Evolutionary conservation across 768 basidiomycete genomes (phyloP), one percentile per base, ranked within the genome.

Genomic region (Thelephora aurantiotincta): DNA sequence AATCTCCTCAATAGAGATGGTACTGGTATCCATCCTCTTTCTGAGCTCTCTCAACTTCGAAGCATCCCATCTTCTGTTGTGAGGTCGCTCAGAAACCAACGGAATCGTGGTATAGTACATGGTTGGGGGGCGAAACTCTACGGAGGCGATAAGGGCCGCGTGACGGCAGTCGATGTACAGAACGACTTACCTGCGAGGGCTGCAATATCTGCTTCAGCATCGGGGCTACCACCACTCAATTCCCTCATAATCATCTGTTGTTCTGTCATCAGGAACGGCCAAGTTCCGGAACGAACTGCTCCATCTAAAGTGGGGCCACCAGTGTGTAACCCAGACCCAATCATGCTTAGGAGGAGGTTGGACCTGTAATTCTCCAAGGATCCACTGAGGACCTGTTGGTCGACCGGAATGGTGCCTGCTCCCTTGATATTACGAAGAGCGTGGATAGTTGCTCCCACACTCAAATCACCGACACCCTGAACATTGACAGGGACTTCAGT

Each of bases 31-130:
- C 52, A 99, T 71, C 49, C 88, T 74, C 66, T 96, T 97, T 54
- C 94, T 82, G 49, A 98, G 73, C 54, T 99, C 96, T 41, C 94
- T 84, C 57, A 99, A 70, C 57, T 89, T 84, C 14, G 90, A 82
- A 14, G 92, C 86, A 62, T 99, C 96, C 82, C 89, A 92, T 41
- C 87, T 82, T 54, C 90, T 78, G 63, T 80, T 87, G 60, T 86
- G 78, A 19, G 79, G 74, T 52, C 89, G 72, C 62, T 93, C 91
- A 33, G 86, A 82, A 22, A 91, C 83, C 48, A 84, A 69, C 11
- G 96, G 96, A 49, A 99, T 96, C 30, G 87, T 83, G 18, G 92
- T 90, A 65, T 97, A 98, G 65, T 99, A 99, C 74, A 89, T 90
- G 5, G 82, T 88, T 7, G 91, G 89, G 42, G 87, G 85, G 14